Conservation (phyloP, 805 yeast species). For the Teunomyces funiuensis region DNA sequence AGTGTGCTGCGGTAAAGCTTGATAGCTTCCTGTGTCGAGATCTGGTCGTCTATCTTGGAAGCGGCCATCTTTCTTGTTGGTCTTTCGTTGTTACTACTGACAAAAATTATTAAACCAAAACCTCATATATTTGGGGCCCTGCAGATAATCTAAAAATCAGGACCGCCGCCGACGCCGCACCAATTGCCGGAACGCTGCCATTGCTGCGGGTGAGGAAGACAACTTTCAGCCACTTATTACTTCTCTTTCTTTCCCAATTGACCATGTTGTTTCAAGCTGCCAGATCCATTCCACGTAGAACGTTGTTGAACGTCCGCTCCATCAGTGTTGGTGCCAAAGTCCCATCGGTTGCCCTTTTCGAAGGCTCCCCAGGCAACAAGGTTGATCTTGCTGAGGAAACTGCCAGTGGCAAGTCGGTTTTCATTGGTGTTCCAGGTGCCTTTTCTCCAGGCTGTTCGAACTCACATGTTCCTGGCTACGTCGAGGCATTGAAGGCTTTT, state of each 20-base stretch:
- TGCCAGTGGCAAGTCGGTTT: conserved; percentile 32
- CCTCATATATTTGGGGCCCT: too few species aligned
- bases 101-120: neutral
- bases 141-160: too few species aligned
- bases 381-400: conserved; percentile 54
- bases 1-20: conserved; percentile 67
- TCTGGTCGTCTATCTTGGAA: conserved; percentile 24
- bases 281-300: neutral
- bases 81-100: neutral
- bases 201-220: too few species aligned
- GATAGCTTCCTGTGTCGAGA: conserved; percentile 46
- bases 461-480: conserved; percentile 71
- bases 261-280: conserved; percentile 7
- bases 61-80: conserved; percentile 1
- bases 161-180: too few species aligned
- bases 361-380: conserved; percentile 63
- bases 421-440: conserved; percentile 57
- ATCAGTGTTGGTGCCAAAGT: conserved; percentile 54
- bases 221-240: too few species aligned
- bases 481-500: conserved; percentile 51
- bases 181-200: too few species aligned
- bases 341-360: conserved; percentile 57
- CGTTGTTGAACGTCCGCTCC: conserved; percentile 7
- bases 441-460: conserved; percentile 79
- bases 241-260: neutral